These are phyloP conservation scores for Solanum hybrid DNA, from an alignment of 305 asterid genomes.

Conservation along the genomic window DNA sequence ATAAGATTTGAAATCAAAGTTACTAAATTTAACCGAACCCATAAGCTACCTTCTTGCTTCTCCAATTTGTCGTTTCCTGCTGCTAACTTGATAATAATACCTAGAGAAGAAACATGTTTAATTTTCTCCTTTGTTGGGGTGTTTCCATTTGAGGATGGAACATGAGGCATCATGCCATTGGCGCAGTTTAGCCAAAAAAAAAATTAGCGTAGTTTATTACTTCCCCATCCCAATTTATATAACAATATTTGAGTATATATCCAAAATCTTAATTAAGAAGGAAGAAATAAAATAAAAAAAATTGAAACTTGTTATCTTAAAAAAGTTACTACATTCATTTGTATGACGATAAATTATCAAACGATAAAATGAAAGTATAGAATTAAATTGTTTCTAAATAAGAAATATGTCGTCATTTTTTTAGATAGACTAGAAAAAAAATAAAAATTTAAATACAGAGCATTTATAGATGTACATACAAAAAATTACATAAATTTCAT, in stretches of 20 bases:
- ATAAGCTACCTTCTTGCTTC: no score
- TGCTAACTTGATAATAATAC: neutral
- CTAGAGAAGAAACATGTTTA: neutral
- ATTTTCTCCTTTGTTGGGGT: neutral
- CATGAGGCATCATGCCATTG: neutral
- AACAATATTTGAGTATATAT: neutral
- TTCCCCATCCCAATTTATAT: neutral
- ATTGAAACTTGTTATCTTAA: neutral
- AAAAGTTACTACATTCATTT: neutral
- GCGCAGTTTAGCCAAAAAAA: neutral
- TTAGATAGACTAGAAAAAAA: neutral
- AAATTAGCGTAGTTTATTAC: neutral
- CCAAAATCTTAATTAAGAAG: neutral
- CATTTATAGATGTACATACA: neutral
- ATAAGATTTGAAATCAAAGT: neutral
- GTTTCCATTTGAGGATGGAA: neutral
- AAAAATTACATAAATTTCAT: neutral
- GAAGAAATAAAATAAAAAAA: neutral
- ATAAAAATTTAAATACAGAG: neutral
- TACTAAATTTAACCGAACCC: neutral
- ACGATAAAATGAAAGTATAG: neutral
- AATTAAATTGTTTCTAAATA: neutral
- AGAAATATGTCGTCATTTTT: neutral
- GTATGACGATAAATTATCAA: neutral
- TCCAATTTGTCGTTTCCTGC: neutral